Base-by-base conservation (phyloP, 139 green algal genomes). In the Chloropicon primus region DNA sequence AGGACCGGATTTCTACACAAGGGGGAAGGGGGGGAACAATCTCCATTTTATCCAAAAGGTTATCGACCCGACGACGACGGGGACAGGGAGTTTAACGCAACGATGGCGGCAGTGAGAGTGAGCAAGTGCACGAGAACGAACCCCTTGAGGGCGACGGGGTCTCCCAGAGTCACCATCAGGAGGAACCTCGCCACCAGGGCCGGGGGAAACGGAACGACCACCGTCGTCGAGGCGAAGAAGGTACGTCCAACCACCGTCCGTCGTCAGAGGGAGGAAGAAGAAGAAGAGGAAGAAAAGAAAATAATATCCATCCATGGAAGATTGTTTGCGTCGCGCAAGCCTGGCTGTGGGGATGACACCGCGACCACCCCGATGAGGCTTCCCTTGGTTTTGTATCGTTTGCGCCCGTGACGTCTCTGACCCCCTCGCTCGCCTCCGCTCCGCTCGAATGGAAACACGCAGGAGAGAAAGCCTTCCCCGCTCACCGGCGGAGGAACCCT, bases 401-500 rank as follows among this genome's bases (percentile, higher is more conserved):
- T 62, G 41, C 10, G 10, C 41, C 41, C 5, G 41, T 62, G 10
- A 17, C 41, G 41, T n/a, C n/a, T n/a, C 41, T 62, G 41, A 62
- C 41, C 41, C 41, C 41, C 10, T 17, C 41, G 10, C 5, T 62
- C 41, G 41, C 41, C 41, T 17, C 41, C 10, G n/a, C n/a, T n/a
- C n/a, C n/a, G n/a, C n/a, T n/a, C n/a, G n/a, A n/a, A 76, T 24
- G 78, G n/a, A 17, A 79, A 79, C 23, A 71, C 71, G 21, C 27
- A 24, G 22, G 24, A 29, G 28, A 53, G 62, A 2, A 78, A 77
- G 29, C 23, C 74, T n/a, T 29, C 28, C 1, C 81, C 81, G 26
- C 81, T 85, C 71, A 27, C 78, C 23, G 28, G 0, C 1, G 81
- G 81, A 29, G 81, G 81, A 29, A 85, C 81, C 1, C 74, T 80